Evolutionary conservation across 257 asterid species (phyloP).

Genomic region (Craterostigma plantagineum): DNA sequence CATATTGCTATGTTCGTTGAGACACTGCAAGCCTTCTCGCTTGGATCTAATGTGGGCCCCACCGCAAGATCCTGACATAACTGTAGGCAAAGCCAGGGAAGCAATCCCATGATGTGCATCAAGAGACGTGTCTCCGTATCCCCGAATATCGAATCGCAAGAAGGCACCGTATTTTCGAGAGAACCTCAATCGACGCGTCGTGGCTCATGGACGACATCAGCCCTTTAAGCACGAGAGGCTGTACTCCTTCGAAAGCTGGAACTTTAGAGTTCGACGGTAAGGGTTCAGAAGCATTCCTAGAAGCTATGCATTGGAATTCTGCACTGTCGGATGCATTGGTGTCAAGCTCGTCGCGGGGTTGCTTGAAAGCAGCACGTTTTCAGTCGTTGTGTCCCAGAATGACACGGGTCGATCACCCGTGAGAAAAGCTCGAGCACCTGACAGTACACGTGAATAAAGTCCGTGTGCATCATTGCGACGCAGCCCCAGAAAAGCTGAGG

Average conservation of each 20-base stretch:
- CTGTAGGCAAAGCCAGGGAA: constrained; percentile 99
- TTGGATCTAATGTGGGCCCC: constrained; percentile 47
- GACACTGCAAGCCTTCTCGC: constrained; percentile 67
- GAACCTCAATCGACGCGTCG: constrained; percentile 70
- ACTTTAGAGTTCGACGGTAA: constrained; percentile 41
- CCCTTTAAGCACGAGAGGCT: constrained; percentile 94
- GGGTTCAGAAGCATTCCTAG: constrained; percentile 34
- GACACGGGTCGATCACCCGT: constrained; percentile 75
- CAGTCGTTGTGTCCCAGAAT: constrained; percentile 90
- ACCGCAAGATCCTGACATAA: constrained; percentile 52
- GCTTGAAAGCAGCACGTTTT: constrained; percentile 96
- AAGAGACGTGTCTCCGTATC: constrained; percentile 80
- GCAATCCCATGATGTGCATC: constrained; percentile 92
- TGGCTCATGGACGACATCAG: constrained; percentile 88
- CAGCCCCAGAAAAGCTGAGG: constrained; percentile 99
- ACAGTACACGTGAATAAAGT: constrained; percentile 87
- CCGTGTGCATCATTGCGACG: constrained; percentile 99
- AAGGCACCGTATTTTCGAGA: constrained; percentile 89
- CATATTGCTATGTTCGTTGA: constrained; percentile 70
- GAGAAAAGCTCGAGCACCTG: constrained; percentile 96
- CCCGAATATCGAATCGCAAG: constrained; percentile 90
- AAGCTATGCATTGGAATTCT: constrained; percentile 54
- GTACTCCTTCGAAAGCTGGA: constrained; percentile 86
- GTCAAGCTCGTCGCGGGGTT: constrained; percentile 84
- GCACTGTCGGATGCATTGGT: constrained; percentile 29